phyloP scores from a whole-genome alignment of 176 grass and related monocot species.

The Hyparrhenia diplandra region DNA sequence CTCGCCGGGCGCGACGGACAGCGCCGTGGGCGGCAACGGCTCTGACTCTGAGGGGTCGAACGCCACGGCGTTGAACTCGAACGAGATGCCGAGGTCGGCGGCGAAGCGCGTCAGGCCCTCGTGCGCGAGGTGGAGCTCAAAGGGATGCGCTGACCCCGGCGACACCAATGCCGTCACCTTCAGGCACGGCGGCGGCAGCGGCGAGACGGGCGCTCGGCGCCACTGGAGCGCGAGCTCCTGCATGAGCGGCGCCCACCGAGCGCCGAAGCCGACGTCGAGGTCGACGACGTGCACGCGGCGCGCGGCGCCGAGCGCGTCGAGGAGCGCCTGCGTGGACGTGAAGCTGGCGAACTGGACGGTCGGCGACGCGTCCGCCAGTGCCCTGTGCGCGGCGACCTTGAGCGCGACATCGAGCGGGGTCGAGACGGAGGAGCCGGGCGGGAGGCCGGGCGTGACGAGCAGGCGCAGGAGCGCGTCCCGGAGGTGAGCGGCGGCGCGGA shows the following conservation, averaged over 20 bases:
- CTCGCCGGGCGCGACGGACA: no score
- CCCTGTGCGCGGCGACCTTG: conserved; percentile 58
- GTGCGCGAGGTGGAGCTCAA: conserved; percentile 47
- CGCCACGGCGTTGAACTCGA: conserved; percentile 42
- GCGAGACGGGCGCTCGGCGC: not conserved
- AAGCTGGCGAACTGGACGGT: conserved; percentile 57
- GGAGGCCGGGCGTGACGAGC: not conserved
- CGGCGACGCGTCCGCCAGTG: conserved; percentile 54
- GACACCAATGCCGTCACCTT: conserved; percentile 50
- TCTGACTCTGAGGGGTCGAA: conserved; percentile 26
- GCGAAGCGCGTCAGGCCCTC: conserved; percentile 54
- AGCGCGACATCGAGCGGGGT: conserved; percentile 51
- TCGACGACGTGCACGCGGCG: conserved; percentile 24
- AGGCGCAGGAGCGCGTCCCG: conserved; percentile 44
- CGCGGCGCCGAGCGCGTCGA: conserved; percentile 16
- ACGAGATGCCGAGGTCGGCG: conserved; percentile 29
- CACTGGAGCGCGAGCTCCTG: conserved; percentile 58
- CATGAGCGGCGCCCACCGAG: conserved; percentile 58
- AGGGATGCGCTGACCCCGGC: conserved; percentile 35
- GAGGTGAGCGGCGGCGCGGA: conserved; percentile 43
- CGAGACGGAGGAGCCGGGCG: not conserved
- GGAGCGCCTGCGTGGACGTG: conserved; percentile 45
- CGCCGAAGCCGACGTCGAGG: conserved; percentile 46
- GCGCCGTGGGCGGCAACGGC: not conserved
- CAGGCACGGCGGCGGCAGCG: not conserved